Percentiles rank a stretch among this genome's conserved stretches.
phyloP scores from a whole-genome alignment of 2,329 filamentous ascomycete genomes.

The Fusarium abutilonis region DNA sequence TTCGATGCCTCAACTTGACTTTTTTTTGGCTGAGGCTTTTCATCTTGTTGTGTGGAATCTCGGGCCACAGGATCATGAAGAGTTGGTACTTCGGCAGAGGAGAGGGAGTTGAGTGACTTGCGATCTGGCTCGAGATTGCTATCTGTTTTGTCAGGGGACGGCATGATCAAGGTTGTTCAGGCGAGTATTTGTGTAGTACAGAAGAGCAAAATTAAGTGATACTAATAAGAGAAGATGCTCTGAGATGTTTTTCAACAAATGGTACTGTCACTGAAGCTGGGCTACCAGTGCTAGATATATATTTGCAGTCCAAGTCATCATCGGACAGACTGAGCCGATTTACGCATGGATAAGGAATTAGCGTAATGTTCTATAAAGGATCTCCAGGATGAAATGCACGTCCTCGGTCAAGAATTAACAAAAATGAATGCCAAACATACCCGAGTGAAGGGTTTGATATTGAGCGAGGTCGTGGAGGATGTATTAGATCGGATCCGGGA shows the following conservation, averaged over 20 bases:
- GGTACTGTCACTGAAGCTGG: background rate
- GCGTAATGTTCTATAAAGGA: constrained; percentile 8
- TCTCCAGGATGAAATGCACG: background rate
- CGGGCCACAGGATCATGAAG: background rate
- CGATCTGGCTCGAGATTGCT: constrained; percentile 9
- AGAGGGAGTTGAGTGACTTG: constrained; percentile 36
- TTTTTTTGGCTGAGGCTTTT: constrained; percentile 2
- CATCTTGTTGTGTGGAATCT: background rate
- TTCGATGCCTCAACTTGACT: constrained; percentile 32
- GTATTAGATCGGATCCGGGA: constrained; percentile 37
- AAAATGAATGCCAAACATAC: constrained; percentile 1
- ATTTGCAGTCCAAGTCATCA: constrained; percentile 17
- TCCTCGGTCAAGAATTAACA: constrained; percentile 10
- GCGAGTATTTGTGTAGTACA: background rate
- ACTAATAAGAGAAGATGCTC: background rate
- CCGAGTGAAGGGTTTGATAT: constrained; percentile 16
- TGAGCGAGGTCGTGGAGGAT: background rate
- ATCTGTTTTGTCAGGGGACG: constrained; percentile 8
- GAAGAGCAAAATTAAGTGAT: background rate
- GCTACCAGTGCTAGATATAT: constrained; percentile 27
- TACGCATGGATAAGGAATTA: constrained; percentile 11
- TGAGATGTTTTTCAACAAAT: background rate
- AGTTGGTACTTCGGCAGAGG: constrained; percentile 29
- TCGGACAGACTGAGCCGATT: constrained; percentile 27
- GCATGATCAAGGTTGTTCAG: constrained; percentile 20